These are phyloP conservation scores for Mytilinidion resinicola DNA, from an alignment of 495 filamentous ascomycete species.

Conservation along the genomic window DNA sequence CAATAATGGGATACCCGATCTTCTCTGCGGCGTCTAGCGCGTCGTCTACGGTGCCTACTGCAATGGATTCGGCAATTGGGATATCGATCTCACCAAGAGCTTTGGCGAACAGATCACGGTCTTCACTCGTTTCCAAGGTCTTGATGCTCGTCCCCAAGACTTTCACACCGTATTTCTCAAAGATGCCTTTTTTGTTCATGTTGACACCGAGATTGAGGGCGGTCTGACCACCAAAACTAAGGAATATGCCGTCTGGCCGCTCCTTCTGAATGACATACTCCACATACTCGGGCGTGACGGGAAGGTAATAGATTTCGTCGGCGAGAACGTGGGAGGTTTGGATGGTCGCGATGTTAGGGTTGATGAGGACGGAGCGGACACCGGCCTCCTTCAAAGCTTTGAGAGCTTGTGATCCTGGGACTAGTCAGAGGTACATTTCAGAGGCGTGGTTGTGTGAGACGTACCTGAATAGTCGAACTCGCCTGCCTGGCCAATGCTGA, in stretches of 20 bases:
- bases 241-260: constrained; percentile 89
- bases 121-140: constrained; percentile 90
- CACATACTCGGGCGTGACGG: constrained; percentile 94
- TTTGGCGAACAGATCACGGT: constrained; percentile 91
- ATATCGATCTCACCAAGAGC: constrained; percentile 91
- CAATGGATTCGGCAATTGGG: constrained; percentile 91
- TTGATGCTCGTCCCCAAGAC: constrained; percentile 92
- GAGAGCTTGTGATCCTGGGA: constrained; percentile 74
- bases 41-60: constrained; percentile 83
- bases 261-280: constrained; percentile 93
- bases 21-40: constrained; percentile 77
- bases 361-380: constrained; percentile 91
- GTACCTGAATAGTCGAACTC: constrained; percentile 98
- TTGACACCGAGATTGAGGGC: constrained; percentile 92
- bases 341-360: constrained; percentile 98
- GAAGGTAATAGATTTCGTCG: constrained; percentile 96
- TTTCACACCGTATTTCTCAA: constrained; percentile 88
- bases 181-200: constrained; percentile 94
- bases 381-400: constrained; percentile 84
- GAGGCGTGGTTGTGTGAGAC: constrained; percentile 17
- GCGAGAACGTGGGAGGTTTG: constrained; percentile 96
- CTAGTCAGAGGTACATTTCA: constrained; percentile 1
- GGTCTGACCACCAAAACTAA: constrained; percentile 95
- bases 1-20: constrained; percentile 95
- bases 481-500: constrained; percentile 96